Evolutionary conservation across 208 protist species (phyloP), one percentile per base, ranked within the genome.

Genomic region (Crithidia thermophila): DNA sequence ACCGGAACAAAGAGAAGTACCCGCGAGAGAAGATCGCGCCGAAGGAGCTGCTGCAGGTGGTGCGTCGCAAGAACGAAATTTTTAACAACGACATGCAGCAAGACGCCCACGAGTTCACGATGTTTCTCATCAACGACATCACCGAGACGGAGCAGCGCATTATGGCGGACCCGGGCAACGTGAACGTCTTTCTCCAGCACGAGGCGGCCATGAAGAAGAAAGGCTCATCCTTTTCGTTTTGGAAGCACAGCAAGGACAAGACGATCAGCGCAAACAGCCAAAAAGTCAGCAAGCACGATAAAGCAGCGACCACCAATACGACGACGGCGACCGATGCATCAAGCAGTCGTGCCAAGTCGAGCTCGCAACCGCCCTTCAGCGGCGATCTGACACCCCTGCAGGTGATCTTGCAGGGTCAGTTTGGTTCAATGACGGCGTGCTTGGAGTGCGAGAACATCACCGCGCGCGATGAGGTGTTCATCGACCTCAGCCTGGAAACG

Each of bases 51-150:
- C 65, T 97, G 39, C 42, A 66, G 28, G 68, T 71, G 25, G 82
- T 94, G 43, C 53, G 72, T 31, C 53, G 72, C 18, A 72, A 78
- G 43, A 93, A 93, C 65, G 37, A 79, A 6, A 63, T 68, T 27
- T 97, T 97, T 73, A 75, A 85, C 60, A 91, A 87, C 67, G 70
- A 74, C 56, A 73, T 81, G 73, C 92, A 97, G 76, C 90, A 95
- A n/a, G 92, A 97, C 72, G 90, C 92, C 6, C 92, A 97, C 68
- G 92, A 97, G 77, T 95, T 95, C 75, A 68, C 83, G 11, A 85
- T 94, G 76, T 97, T 93, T 58, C 20, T 97, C n/a, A 55, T 97
- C 18, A 94, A 87, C 56, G 84, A 86, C 50, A 93, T 97, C 37
- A 82, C 86, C 11, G 90, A 97, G 23, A 85, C 77, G 42, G 86